Evolutionary conservation across 176 grass and related monocot genomes (phyloP), one percentile per base, ranked within the genome.

Genomic region (Rhynchospora pubera): DNA sequence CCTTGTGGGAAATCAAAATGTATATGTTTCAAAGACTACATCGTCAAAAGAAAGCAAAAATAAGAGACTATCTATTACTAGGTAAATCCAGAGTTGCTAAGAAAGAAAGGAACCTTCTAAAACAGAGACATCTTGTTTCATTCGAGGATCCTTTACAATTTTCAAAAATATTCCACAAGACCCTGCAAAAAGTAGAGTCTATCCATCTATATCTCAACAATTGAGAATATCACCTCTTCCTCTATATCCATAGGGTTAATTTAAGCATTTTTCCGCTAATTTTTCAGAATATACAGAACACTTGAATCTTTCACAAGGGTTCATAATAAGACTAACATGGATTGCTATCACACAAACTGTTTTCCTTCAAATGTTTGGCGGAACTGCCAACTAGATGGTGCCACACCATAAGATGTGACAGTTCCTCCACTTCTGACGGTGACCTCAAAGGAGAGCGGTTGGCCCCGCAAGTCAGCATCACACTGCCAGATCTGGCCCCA

Each of bases 401-500:
- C 89, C 1, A 99, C 93, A 63, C 72, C 87, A 26, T 96, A 99
- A n/a, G 91, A 86, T 5, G 87, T 91, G 52, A 93, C 62, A 9
- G 87, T 89, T 60, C 82, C 65, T 14, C 91, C 89, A 16, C 78
- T 71, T 34, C 91, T 85, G 57, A 68, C 83, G 53, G 89, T 89
- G 77, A 99, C 86, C 74, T 99, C 97, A 14, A 93, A 96, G 6
- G 97, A 99, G 58, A 99, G 69, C 0, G 91, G 91, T 83, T 99
- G 97, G 59, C 79, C 87, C 11, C 86, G 87, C 46, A 99, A 85
- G 82, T 99, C 89, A 8, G 91, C 91, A 45, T 91, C 86, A 55
- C 97, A 99, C 42, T 99, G 93, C 97, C 97, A 99, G 55, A 93
- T 99, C 92, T 95, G 92, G 5, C 97, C 97, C 97, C 93, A 96